Evolutionary conservation across 2,329 filamentous ascomycete genomes (phyloP), one percentile per base, ranked within the genome.

Genomic region (Colletotrichum salicis): DNA sequence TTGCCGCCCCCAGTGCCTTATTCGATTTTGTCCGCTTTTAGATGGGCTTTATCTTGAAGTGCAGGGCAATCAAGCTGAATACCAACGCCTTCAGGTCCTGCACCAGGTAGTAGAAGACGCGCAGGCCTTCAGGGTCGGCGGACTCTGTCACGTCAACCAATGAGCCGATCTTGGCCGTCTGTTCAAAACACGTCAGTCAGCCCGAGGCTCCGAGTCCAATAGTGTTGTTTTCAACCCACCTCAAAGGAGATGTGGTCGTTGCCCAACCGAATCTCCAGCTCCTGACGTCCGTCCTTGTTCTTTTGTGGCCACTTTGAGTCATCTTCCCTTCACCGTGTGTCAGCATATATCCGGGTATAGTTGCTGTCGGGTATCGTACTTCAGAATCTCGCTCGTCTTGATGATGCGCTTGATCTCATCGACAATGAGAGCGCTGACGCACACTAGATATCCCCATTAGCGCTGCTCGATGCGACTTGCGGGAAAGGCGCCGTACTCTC

Each of bases 261-360:
- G 54, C 96, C 96, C 67, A 99, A 82, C 60, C 95, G 90, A 71
- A 99, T 98, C 83, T 99, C 96, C 59, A 99, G 87, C 84, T 99
- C 96, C 81, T 99, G 96, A 74, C 96, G 91, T 45, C 96, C 96
- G 78, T 99, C 96, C 85, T 98, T 98, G 86, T 99, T 99, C 89
- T 98, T 99, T 82, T 97, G 94, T 0, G 96, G 96, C 96, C 96
- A 99, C 82, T 98, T 98, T 31, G 92, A 93, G 82, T 99, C 96
- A 80, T 99, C 96, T 91, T 99, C 96, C 86, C 94, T 97, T 76
- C 59, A 51, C 45, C 19, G 12, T 24, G 11, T 69, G 56, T 63
- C n/a, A 71, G 69, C 45, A 41, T 48, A 58, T 52, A 35, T 73
- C 48, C 22, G 7, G 29, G 4, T 22, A 6, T 55, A 71, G 83